phyloP scores from a whole-genome alignment of 495 filamentous ascomycete genomes.

The Glonium stellatum region DNA sequence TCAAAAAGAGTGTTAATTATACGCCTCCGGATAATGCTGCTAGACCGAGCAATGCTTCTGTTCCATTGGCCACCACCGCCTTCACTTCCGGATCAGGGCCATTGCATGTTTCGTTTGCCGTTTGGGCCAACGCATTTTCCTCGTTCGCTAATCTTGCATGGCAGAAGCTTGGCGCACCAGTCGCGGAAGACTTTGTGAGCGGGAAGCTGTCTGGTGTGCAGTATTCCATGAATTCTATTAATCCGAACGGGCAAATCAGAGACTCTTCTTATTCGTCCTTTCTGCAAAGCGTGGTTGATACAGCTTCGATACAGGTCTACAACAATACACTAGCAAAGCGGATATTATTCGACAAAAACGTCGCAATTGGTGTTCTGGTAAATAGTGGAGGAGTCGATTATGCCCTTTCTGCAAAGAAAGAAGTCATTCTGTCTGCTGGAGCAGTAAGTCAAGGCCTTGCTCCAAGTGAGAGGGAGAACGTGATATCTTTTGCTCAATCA shows the following conservation, averaged over 20 bases:
- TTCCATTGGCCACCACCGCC: not conserved
- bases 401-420: constrained; percentile 7
- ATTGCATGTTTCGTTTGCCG: not conserved
- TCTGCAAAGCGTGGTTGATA: not conserved
- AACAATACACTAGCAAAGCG: not conserved
- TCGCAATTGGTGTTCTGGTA: not conserved
- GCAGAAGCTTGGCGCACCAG: not conserved
- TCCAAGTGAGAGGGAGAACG: too few relatives aligned
- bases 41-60: not conserved
- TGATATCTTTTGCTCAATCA: not conserved
- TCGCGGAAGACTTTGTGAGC: not conserved
- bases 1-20: constrained; percentile 1
- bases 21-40: not conserved
- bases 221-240: not conserved
- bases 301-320: not conserved
- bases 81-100: not conserved
- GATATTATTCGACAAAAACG: not conserved
- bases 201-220: not conserved
- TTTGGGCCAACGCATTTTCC: not conserved
- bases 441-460: not conserved
- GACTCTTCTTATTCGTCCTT: not conserved
- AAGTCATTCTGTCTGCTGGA: constrained; percentile 24
- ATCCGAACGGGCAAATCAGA: not conserved
- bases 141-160: not conserved
- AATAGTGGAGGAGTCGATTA: not conserved